Conservation (phyloP, 441 rosid species). For the Gossypium davidsonii region DNA sequence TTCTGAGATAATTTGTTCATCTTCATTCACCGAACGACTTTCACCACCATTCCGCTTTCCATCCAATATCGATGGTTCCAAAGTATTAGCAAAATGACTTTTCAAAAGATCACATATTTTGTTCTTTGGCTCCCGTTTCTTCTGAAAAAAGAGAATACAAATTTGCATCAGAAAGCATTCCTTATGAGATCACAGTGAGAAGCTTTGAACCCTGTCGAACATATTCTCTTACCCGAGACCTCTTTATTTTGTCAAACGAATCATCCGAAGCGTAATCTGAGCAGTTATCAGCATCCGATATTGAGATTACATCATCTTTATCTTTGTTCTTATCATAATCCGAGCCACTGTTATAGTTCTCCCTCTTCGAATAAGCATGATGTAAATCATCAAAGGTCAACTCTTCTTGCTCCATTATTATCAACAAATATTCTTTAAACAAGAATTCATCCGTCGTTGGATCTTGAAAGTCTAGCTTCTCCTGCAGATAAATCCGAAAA, state of each 20-base stretch:
- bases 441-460: conserved; percentile 24
- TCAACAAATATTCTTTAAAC: conserved; percentile 37
- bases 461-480: conserved; percentile 29
- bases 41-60: conserved; percentile 11
- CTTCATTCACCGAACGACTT: not conserved
- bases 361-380: conserved; percentile 15
- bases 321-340: not conserved
- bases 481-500: conserved; percentile 21
- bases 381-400: conserved; percentile 24
- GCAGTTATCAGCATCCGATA: not conserved
- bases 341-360: conserved; percentile 1
- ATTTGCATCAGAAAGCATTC: not conserved
- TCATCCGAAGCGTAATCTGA: not conserved
- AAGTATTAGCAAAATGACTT: conserved; percentile 21
- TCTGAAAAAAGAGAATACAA: conserved; percentile 6
- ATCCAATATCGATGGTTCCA: not conserved
- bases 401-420: conserved; percentile 25
- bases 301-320: conserved; percentile 12
- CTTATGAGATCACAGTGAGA: conserved; percentile 11
- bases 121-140: conserved; percentile 14
- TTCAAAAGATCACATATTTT: conserved; percentile 17
- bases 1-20: not conserved
- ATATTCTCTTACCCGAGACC: conserved; percentile 12
- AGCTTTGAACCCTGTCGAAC: conserved; percentile 23
- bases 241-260: conserved; percentile 5